Evolutionary conservation across 2,329 filamentous ascomycete species (phyloP).

Genomic region (Claviceps pusilla): DNA sequence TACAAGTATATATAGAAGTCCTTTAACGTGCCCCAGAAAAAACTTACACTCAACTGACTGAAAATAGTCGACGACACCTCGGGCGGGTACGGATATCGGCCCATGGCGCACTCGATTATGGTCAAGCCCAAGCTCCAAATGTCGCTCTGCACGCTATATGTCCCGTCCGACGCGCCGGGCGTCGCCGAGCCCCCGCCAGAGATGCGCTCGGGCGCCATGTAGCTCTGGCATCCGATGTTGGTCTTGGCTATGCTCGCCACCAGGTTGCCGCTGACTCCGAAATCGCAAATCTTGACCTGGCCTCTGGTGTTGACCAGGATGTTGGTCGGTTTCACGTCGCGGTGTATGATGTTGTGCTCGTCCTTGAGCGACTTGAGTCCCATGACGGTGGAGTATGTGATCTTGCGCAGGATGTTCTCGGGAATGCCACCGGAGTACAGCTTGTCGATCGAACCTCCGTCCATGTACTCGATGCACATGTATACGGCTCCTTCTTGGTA

Average conservation of each 20-base stretch:
- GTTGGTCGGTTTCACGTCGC: constrained; percentile 98
- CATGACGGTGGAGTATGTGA: constrained; percentile 77
- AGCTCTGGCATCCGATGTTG: constrained; percentile 97
- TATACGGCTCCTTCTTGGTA: constrained; percentile 98
- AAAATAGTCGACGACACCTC: constrained; percentile 98
- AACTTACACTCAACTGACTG: constrained; percentile 79
- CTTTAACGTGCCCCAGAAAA: background rate
- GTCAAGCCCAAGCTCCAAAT: constrained; percentile 93
- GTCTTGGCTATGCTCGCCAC: constrained; percentile 97
- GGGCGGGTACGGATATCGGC: constrained; percentile 87
- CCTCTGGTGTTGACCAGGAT: constrained; percentile 82
- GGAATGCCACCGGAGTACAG: constrained; percentile 82
- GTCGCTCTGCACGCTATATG: constrained; percentile 94
- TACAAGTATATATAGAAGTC: no score
- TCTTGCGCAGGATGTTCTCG: constrained; percentile 75
- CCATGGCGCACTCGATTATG: constrained; percentile 90
- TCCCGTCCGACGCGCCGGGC: constrained; percentile 56
- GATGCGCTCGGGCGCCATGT: constrained; percentile 96
- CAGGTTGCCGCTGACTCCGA: constrained; percentile 89
- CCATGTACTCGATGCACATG: constrained; percentile 99
- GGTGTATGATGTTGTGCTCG: constrained; percentile 97
- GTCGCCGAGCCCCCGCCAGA: constrained; percentile 69
- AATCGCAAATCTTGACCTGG: constrained; percentile 96
- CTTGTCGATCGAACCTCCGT: constrained; percentile 94
- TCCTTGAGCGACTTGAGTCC: constrained; percentile 90